Evolutionary conservation across 306 rosid genomes (phyloP).

Genomic region (Prunus davidiana): DNA sequence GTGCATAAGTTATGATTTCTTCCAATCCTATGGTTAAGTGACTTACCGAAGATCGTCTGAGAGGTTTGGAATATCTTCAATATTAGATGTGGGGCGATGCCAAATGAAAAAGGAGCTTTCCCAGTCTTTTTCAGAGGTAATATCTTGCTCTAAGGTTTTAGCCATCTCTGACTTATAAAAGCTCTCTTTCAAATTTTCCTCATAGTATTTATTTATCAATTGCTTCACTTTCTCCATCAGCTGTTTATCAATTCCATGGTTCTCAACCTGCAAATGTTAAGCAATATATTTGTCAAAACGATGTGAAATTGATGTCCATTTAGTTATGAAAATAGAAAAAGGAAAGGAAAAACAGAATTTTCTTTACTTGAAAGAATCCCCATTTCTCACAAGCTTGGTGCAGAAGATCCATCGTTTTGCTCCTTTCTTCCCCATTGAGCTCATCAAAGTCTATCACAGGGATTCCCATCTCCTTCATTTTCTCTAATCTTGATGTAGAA

Average conservation of each 20-base stretch:
- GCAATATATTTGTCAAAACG: background rate
- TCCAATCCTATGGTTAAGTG: background rate
- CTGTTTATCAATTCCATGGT: conserved; percentile 61
- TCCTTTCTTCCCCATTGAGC: conserved; percentile 55
- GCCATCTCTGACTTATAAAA: conserved; percentile 67
- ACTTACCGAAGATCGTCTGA: conserved; percentile 65
- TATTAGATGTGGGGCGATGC: conserved; percentile 74
- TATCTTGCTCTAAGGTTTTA: conserved; percentile 36
- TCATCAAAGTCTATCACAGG: conserved; percentile 72
- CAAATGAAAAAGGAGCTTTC: conserved; percentile 77
- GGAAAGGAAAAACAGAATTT: background rate
- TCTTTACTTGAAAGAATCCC: conserved; percentile 67
- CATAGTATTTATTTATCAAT: conserved; percentile 57
- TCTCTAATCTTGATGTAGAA: conserved; percentile 19
- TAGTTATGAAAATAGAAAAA: background rate
- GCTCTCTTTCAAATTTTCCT: conserved; percentile 56
- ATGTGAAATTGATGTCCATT: background rate
- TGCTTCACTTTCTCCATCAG: conserved; percentile 79
- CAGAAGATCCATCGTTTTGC: conserved; percentile 52
- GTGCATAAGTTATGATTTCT: background rate
- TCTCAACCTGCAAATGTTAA: conserved; percentile 51
- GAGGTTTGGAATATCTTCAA: conserved; percentile 42
- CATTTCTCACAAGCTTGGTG: conserved; percentile 77
- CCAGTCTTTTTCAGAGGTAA: conserved; percentile 58
- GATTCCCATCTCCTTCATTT: conserved; percentile 40